A percentile compares a stretch with the other conserved stretches of the same genome.
These are phyloP conservation scores for Nidula microcarpa DNA, from an alignment of 768 basidiomycete genomes.

Conservation along the genomic window DNA sequence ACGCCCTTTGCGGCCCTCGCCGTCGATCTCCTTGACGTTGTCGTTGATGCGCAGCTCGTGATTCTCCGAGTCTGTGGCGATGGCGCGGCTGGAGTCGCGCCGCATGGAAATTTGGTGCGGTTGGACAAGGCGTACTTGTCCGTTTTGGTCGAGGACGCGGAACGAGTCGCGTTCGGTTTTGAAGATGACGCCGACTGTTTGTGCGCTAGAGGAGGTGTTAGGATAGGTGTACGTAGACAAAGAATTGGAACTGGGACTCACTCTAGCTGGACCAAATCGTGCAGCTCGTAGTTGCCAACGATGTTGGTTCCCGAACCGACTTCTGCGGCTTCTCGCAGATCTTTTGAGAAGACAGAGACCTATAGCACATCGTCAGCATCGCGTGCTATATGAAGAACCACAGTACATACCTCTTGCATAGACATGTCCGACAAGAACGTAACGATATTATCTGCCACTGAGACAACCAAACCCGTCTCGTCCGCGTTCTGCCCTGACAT, in stretches of 20 bases:
- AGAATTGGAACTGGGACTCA: conserved; percentile 31
- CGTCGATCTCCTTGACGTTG: conserved; percentile 88
- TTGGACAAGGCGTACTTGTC: conserved; percentile 82
- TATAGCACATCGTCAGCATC: conserved; percentile 22
- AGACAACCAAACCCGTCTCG: conserved; percentile 94
- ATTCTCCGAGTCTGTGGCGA: conserved; percentile 87
- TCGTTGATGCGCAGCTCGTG: conserved; percentile 86
- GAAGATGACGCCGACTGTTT: conserved; percentile 96
- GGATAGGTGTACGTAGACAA: conserved; percentile 1
- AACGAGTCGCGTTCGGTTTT: conserved; percentile 96
- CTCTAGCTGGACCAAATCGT: conserved; percentile 97
- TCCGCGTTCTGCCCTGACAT: conserved; percentile 93
- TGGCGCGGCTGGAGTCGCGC: conserved; percentile 73
- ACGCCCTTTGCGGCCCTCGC: conserved; percentile 83
- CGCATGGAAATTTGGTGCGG: conserved; percentile 96
- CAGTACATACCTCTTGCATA: conserved; percentile 75
- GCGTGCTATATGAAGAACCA: not conserved
- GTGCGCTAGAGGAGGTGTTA: conserved; percentile 48
- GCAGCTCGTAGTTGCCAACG: conserved; percentile 91
- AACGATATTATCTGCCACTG: conserved; percentile 85
- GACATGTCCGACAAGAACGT: conserved; percentile 98
- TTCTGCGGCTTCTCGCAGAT: conserved; percentile 95
- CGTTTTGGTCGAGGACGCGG: conserved; percentile 94
- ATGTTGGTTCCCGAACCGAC: conserved; percentile 89
- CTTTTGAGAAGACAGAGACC: conserved; percentile 97